A percentile compares a stretch with the other conserved stretches of the same genome.
phyloP scores from a whole-genome alignment of 2,329 filamentous ascomycete species.

The Blastomyces parvus region DNA sequence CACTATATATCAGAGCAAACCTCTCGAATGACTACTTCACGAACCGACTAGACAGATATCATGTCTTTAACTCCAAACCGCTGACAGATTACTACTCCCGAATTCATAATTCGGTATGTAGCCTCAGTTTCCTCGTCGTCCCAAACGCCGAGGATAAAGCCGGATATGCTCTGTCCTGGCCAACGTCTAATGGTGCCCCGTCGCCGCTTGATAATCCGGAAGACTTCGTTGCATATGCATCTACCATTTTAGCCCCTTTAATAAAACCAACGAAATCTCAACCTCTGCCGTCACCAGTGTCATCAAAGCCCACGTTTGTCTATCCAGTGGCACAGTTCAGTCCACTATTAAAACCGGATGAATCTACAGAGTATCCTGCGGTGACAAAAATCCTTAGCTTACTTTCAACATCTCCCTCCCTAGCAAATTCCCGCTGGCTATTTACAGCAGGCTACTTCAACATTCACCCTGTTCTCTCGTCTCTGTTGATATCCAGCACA shows the following conservation, averaged over 20 bases:
- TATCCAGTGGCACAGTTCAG: constrained; percentile 86
- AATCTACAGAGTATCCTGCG: constrained; percentile 80
- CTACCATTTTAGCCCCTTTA: constrained; percentile 55
- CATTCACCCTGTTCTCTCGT: constrained; percentile 74
- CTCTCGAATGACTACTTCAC: constrained; percentile 92
- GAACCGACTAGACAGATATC: constrained; percentile 88
- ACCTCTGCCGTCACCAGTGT: constrained; percentile 21
- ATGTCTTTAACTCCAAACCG: constrained; percentile 70
- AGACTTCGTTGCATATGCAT: constrained; percentile 61
- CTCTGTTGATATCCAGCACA: constrained; percentile 65
- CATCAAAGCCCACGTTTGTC: constrained; percentile 57
- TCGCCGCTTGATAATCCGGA: constrained; percentile 62
- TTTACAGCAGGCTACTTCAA: constrained; percentile 99
- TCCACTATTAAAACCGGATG: constrained; percentile 66
- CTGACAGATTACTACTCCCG: constrained; percentile 73
- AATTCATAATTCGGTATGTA: constrained; percentile 67
- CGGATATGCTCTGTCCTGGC: constrained; percentile 60
- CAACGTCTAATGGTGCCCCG: constrained; percentile 59
- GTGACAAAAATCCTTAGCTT: constrained; percentile 63
- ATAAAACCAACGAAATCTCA: constrained; percentile 45
- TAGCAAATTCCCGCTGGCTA: constrained; percentile 70
- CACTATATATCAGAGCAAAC: constrained; percentile 55
- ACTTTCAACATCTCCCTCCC: constrained; percentile 51
- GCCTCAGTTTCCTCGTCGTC: constrained; percentile 69
- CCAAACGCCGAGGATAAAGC: constrained; percentile 41